Evolutionary conservation across 2,329 filamentous ascomycete species (phyloP), one percentile per base, ranked within the genome.

Genomic region (Leptosphaerulina australis): DNA sequence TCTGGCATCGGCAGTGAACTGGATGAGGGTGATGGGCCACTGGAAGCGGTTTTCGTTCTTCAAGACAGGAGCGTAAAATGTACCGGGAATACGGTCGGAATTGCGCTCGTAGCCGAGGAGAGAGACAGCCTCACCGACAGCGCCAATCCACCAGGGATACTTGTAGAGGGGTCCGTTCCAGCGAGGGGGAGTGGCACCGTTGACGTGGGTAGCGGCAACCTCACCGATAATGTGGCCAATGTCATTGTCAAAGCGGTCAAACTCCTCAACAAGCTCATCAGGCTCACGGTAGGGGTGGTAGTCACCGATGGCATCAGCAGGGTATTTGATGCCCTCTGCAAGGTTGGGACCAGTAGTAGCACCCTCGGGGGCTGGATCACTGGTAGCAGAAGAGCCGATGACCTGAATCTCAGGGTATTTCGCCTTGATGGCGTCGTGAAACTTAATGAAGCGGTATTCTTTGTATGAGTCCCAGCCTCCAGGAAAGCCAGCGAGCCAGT

Each of bases 51-150:
- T 69, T 44, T 66, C 58, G 53, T 73, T 72, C 47, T 70, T 67
- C 17, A 73, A 28, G 0, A 70, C 58, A 0, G 70, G 69, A 1
- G 69, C 68, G 45, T 69, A 67, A 40, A 62, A 64, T 0, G 79
- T 77, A 5, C 81, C 81, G 2, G 79, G 77, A 34, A 86, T 77
- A 15, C 79, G 77, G 58, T 86, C 82, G 3, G 78, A 77, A 69
- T 88, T 88, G 47, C 85, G 78, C 76, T 88, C 86, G 22, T 83
- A 82, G 14, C 84, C 82, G 54, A 88, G 77, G 12, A 88, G 74
- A 46, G 81, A 85, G n/a, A 88, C 77, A 18, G 83, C 85, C 65
- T 88, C 86, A 11, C 80, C 80, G 2, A 88, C 82, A 7, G 81
- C 76, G 20, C 83, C 84, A 39, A 82, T 81, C 83, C 70, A 68